Evolutionary conservation across 2,329 filamentous ascomycete genomes (phyloP).

Genomic region (Botrytis byssoidea): DNA sequence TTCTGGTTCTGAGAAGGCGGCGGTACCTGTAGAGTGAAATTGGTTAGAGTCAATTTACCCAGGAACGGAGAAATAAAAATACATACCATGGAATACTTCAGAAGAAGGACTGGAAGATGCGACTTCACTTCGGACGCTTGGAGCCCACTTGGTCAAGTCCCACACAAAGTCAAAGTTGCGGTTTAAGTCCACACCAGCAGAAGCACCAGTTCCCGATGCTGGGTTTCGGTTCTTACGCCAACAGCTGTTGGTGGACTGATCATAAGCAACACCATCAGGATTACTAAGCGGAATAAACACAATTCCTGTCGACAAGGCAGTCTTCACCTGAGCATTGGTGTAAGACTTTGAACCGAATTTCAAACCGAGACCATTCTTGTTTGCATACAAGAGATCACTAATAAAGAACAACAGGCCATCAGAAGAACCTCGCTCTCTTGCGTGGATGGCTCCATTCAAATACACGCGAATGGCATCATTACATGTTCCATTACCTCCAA

Average conservation of each 20-base stretch:
- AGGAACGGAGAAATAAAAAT: background rate
- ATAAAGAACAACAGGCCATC: constrained; percentile 59
- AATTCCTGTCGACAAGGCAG: constrained; percentile 52
- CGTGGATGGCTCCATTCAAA: constrained; percentile 54
- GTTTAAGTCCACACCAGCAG: constrained; percentile 53
- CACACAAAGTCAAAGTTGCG: constrained; percentile 59
- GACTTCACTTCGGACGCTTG: constrained; percentile 41
- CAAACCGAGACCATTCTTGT: constrained; percentile 49
- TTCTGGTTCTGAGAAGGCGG: constrained; percentile 55
- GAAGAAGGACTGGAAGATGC: constrained; percentile 41
- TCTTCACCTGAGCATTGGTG: constrained; percentile 51
- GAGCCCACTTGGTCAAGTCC: constrained; percentile 49
- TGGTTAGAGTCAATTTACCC: background rate
- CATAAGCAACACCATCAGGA: constrained; percentile 52
- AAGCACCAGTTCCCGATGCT: constrained; percentile 38
- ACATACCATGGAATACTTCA: constrained; percentile 42
- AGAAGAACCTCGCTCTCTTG: constrained; percentile 56
- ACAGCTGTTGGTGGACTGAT: constrained; percentile 50
- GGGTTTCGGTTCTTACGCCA: constrained; percentile 59
- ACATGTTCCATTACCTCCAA: constrained; percentile 46
- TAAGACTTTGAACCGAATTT: constrained; percentile 53
- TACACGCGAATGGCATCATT: constrained; percentile 49
- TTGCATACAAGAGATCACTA: constrained; percentile 54
- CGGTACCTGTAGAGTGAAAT: constrained; percentile 41
- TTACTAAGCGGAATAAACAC: constrained; percentile 54